Evolutionary conservation across 2,329 filamentous ascomycete species (phyloP).

Genomic region (Penicillium hordei): DNA sequence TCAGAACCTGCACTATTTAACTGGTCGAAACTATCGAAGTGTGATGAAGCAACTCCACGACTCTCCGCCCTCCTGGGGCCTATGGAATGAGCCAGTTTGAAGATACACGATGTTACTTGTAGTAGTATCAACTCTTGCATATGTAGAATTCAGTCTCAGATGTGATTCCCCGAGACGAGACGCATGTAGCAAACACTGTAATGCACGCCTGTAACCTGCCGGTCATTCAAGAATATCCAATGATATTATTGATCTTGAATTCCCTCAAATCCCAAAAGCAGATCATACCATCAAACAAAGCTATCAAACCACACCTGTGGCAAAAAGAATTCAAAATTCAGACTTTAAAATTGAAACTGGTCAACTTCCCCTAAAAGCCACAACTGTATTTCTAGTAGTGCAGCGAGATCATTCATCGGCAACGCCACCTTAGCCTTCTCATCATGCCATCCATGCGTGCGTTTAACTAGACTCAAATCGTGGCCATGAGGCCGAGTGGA

Average conservation of each 20-base stretch:
- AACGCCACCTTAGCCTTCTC: neutral
- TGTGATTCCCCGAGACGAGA: neutral
- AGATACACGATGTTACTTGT: neutral
- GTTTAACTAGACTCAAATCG: conserved; percentile 2
- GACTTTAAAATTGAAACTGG: conserved; percentile 1
- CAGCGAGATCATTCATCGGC: conserved; percentile 7
- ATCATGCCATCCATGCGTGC: conserved; percentile 9
- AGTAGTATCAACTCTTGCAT: too few species aligned
- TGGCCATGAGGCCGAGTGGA: conserved; percentile 3
- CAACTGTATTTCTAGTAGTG: conserved; percentile 4
- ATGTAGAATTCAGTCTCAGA: neutral
- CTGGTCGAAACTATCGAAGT: neutral
- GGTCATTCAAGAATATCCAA: neutral
- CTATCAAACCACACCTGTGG: neutral
- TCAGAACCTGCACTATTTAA: neutral
- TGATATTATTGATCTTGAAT: too few species aligned
- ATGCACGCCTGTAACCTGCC: neutral
- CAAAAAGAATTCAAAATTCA: neutral
- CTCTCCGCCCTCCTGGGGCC: neutral
- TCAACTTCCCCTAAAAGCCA: conserved; percentile 4
- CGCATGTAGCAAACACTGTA: neutral
- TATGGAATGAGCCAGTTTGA: neutral
- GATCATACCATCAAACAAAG: neutral
- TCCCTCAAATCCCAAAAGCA: neutral
- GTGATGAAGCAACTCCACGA: neutral